These are phyloP conservation scores for Anethum foeniculum DNA, from an alignment of 140 eudicot genomes.

Conservation along the genomic window DNA sequence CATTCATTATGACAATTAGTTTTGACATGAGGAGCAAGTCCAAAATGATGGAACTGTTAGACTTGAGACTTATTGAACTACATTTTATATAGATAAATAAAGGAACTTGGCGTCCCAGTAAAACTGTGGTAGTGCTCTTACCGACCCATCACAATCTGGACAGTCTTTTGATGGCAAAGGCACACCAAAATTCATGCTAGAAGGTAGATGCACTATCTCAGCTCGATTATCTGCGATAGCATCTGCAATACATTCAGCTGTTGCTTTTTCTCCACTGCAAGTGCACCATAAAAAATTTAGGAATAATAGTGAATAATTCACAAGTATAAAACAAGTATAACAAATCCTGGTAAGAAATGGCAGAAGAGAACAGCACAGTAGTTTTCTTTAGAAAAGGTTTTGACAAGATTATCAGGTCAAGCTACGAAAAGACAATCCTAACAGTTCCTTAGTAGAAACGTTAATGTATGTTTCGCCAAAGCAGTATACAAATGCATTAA, in stretches of 20 bases:
- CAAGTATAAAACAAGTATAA: neutral
- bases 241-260: constrained; percentile 73
- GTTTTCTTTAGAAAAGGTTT: neutral
- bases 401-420: neutral
- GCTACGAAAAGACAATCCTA: neutral
- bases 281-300: neutral
- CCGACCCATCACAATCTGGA: constrained; percentile 86
- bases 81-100: neutral
- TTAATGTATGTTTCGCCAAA: neutral
- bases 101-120: neutral
- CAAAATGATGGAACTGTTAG: neutral
- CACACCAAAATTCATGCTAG: constrained; percentile 54
- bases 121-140: constrained; percentile 24
- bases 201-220: constrained; percentile 76
- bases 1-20: neutral
- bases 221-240: constrained; percentile 92
- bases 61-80: neutral
- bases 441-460: neutral
- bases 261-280: constrained; percentile 83
- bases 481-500: constrained; percentile 1
- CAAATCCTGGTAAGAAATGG: neutral
- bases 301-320: neutral
- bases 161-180: constrained; percentile 95
- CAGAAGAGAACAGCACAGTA: neutral
- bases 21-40: neutral